Evolutionary conservation across 1,139 yeast species (phyloP).

Genomic region (Kodamaea sp.): DNA sequence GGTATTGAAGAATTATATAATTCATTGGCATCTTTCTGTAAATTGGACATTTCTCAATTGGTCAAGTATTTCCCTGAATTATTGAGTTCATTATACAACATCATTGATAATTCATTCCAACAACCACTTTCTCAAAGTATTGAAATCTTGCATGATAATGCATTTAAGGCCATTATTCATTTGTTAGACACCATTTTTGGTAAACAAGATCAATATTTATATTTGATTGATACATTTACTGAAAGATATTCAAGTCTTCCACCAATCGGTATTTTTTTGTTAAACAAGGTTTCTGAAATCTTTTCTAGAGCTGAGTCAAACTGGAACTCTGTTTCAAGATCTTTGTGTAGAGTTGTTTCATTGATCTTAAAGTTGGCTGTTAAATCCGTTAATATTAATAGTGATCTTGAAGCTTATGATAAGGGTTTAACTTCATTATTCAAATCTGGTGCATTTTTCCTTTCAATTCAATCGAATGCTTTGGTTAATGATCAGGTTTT

Average conservation of each 20-base stretch:
- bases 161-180: conserved; percentile 57
- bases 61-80: conserved; percentile 56
- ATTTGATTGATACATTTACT: conserved; percentile 50
- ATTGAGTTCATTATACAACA: conserved; percentile 40
- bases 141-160: conserved; percentile 35
- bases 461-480: conserved; percentile 43
- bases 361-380: conserved; percentile 45
- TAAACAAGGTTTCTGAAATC: conserved; percentile 44
- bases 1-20: conserved; percentile 45
- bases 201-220: conserved; percentile 60
- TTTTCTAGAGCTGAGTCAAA: conserved; percentile 49
- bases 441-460: conserved; percentile 44
- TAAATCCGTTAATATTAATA: conserved; percentile 18
- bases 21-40: conserved; percentile 38
- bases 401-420: conserved; percentile 30
- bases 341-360: conserved; percentile 57
- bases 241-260: conserved; percentile 36
- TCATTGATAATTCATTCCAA: conserved; percentile 30
- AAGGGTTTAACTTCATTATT: conserved; percentile 30
- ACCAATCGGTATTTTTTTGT: conserved; percentile 48
- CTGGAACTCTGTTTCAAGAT: conserved; percentile 64
- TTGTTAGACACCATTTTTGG: conserved; percentile 63
- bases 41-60: conserved; percentile 44
- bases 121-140: conserved; percentile 24
- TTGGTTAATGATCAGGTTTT: conserved; percentile 58